Base-by-base conservation (phyloP, 2,329 filamentous ascomycete genomes). In the Ilyonectria destructans region DNA sequence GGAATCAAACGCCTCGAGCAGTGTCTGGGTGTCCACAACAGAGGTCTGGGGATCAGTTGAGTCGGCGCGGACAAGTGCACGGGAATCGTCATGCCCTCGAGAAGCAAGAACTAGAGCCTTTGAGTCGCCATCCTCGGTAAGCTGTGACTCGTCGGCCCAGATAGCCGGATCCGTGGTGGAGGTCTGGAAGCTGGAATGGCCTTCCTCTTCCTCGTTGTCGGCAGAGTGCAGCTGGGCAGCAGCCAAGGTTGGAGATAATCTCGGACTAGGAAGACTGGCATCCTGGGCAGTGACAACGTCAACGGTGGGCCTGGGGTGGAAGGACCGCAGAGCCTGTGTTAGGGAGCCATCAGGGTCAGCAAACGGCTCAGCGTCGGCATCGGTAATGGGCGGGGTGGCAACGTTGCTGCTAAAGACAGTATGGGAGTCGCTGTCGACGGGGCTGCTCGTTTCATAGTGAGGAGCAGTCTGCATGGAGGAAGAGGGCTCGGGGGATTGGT, bases 181-280 rank as follows among this genome's bases (percentile, higher is more conserved):
- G 6, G 76, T 82, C 75, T 77, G 74, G 35, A 81, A 80, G 40
- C 75, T 78, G 2, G 78, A 75, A 12, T 74, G 74, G 13, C 77
- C 80, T 12, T 82, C 83, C 7, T 85, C 83, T 10, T 78, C 81
- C 3, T 82, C 81, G 2, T 82, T 82, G 1, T 87, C 86, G 49
- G 86, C 82, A 17, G 81, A 80, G 29, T 84, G 84, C 8, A 86
- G 78, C 74, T 89, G 86, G 29, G 86, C 85, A 49, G 96, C 93
- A 74, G 93, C 94, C 67, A 97, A 89, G 6, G 96, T 97, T 4
- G 96, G 96, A 29, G 96, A 99, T 64, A 99, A 84, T 77, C 96
- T 95, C 37, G 96, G 96, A 80, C 96, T 99, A 59, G 96, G 96
- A 69, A 99, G 86, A 81, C 94, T 98, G 71, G 94, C 94, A 84